phyloP scores from a whole-genome alignment of 2,329 filamentous ascomycete species.

The Fusarium sp. region DNA sequence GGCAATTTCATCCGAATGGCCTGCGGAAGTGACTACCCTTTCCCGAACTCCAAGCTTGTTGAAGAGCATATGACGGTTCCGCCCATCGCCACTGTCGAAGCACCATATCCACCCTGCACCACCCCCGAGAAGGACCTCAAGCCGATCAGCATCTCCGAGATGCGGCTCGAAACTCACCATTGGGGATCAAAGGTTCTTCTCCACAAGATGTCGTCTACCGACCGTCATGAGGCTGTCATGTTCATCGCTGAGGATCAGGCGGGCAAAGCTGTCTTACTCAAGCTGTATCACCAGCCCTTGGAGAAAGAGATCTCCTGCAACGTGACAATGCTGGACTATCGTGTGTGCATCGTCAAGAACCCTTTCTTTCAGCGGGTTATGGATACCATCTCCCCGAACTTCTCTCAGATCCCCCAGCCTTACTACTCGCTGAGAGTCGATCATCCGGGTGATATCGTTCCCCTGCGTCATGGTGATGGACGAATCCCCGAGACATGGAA shows the following conservation, averaged over 20 bases:
- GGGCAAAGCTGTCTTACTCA: not conserved
- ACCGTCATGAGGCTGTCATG: not conserved
- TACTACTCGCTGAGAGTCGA: slow-evolving; percentile 1
- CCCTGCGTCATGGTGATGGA: not conserved
- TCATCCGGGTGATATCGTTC: not conserved
- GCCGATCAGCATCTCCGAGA: not conserved
- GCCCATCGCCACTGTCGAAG: not conserved
- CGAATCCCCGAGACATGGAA: not conserved
- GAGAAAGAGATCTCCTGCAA: not conserved
- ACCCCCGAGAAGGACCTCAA: not conserved
- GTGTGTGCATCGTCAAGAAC: not conserved
- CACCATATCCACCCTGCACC: slow-evolving; percentile 13
- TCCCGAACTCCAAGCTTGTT: not conserved
- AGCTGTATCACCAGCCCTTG: not conserved
- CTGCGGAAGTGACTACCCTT: not conserved
- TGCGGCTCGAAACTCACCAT: not conserved
- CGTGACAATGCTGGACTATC: not conserved
- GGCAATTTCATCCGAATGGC: not conserved
- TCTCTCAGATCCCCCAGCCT: not conserved
- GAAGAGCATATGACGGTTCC: not conserved
- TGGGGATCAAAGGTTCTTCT: not conserved
- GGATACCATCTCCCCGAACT: not conserved
- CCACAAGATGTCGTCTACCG: not conserved
- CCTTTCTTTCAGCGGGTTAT: not conserved
- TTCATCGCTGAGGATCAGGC: not conserved